Base-by-base conservation (phyloP, 148 eudicot species). In the Polygonum aviculare region DNA sequence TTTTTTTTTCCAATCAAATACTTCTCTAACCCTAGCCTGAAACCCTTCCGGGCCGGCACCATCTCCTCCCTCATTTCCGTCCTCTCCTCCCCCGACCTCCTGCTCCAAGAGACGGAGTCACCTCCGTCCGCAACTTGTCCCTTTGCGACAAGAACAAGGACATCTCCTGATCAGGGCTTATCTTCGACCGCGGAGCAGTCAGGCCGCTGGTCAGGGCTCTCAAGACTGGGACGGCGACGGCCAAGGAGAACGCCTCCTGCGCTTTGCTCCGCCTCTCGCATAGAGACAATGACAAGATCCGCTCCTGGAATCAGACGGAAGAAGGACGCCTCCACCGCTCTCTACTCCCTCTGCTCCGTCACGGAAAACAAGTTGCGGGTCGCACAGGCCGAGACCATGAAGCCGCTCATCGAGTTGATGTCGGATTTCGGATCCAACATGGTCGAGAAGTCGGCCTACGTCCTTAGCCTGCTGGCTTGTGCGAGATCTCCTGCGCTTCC, bases 401-500 rank as follows among this genome's bases (percentile, higher is more conserved):
- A 90, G 73, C 89, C 91, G 9, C 38, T 93, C 79, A 86, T 91
- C 36, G 98, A 93, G 63, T 14, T 93, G 40, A 88, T 93, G 97
- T 84, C 98, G 69, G 98, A 93, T 82, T 81, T 88, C 15, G 90
- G 86, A 38, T 91, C 98, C 0, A 82, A 81, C 18, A 93, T 93
- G 98, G 97, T 93, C 77, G 98, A 93, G 26, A 93, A 93, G 52
- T 80, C 97, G 18, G 98, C 91, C 70, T 90, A 81, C 48, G 97
- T 93, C 14, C 14, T 90, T 80, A 83, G 89, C 33, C 44, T 83
- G 15, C 19, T 93, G 82, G 83, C 82, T n/a, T n/a, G n/a, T n/a
- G n/a, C n/a, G n/a, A n/a, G n/a, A n/a, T n/a, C n/a, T n/a, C n/a
- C n/a, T n/a, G n/a, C n/a, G n/a, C n/a, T n/a, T n/a, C n/a, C n/a